Evolutionary conservation across 192 early-diverging fungal species (phyloP), one percentile per base, ranked within the genome.

Genomic region (Podila minutissima): DNA sequence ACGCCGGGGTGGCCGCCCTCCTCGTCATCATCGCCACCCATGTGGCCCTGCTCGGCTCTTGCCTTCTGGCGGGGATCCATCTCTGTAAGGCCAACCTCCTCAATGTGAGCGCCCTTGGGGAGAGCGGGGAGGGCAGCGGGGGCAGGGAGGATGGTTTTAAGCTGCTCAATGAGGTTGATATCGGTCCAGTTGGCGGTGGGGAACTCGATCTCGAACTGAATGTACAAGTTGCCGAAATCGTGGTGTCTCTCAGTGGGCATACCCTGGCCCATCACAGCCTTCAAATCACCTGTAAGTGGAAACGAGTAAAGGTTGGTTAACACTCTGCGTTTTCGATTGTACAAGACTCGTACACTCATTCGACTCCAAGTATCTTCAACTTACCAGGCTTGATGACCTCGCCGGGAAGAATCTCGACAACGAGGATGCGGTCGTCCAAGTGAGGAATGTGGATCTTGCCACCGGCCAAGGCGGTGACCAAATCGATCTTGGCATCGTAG

Each of bases 171-270:
- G 53, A 88, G 86, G 60, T 90, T 89, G 60, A 89, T 83, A 22
- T 87, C 75, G 46, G 93, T 87, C 93, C 94, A 97, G 90, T 96
- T 93, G 62, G 89, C 59, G 46, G 74, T 22, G 15, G 98, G 98
- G 94, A 99, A 99, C 57, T 90, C 90, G 69, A 99, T 88, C 58
- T 93, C 92, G 75, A 99, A 99, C 75, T 93, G 93, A 83, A 98
- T 83, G 79, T 94, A 98, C 29, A 99, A 84, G 86, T 95, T 96
- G 61, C 98, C 98, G 68, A 91, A 90, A 86, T 97, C 89, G 83
- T 92, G 91, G 83, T 92, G 89, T 79, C 95, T 94, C 83, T 95
- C 92, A 67, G 90, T 90, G 64, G 98, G 98, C 96, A 99, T 98
- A 65, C 98, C 98, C 89, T 99, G 95, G 74, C 89, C 88, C 65